Evolutionary conservation across 2,329 filamentous ascomycete genomes (phyloP).

Genomic region (Teratosphaeria zuluensis): DNA sequence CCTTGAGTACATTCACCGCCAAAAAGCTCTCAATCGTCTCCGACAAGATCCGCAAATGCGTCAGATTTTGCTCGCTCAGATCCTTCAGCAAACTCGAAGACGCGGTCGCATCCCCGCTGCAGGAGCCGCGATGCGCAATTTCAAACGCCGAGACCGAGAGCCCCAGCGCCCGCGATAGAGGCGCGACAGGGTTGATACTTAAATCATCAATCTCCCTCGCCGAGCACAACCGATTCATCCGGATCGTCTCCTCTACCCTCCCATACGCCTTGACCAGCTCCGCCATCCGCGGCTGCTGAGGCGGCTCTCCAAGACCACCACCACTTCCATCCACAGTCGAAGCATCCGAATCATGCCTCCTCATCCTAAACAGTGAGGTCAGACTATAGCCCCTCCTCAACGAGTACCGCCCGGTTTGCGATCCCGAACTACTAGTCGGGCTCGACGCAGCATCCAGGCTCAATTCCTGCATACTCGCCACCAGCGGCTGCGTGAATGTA

Average conservation of each 20-base stretch:
- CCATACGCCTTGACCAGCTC: constrained; percentile 46
- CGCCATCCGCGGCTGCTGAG: constrained; percentile 8
- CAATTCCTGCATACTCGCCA: constrained; percentile 21
- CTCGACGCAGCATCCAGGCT: constrained; percentile 13
- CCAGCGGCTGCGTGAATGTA: constrained; percentile 21
- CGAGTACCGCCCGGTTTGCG: constrained; percentile 5
- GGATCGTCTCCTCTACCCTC: constrained; percentile 46
- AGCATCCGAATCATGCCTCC: background rate
- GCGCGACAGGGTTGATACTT: constrained; percentile 10
- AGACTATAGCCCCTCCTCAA: constrained; percentile 11
- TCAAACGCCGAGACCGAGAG: constrained; percentile 82
- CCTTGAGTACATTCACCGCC: constrained; percentile 60
- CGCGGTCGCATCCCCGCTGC: constrained; percentile 51
- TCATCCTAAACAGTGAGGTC: background rate
- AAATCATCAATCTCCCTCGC: constrained; percentile 7
- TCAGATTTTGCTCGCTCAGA: constrained; percentile 73
- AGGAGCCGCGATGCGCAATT: constrained; percentile 80
- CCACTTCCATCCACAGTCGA: background rate
- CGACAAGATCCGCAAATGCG: constrained; percentile 76
- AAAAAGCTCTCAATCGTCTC: constrained; percentile 84
- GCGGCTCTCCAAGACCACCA: background rate
- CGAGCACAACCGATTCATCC: constrained; percentile 36
- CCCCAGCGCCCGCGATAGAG: constrained; percentile 47
- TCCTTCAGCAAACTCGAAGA: constrained; percentile 62
- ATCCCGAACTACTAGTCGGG: constrained; percentile 3